Base-by-base conservation (phyloP, 106 monocot species). In the Dioscorea alata region DNA sequence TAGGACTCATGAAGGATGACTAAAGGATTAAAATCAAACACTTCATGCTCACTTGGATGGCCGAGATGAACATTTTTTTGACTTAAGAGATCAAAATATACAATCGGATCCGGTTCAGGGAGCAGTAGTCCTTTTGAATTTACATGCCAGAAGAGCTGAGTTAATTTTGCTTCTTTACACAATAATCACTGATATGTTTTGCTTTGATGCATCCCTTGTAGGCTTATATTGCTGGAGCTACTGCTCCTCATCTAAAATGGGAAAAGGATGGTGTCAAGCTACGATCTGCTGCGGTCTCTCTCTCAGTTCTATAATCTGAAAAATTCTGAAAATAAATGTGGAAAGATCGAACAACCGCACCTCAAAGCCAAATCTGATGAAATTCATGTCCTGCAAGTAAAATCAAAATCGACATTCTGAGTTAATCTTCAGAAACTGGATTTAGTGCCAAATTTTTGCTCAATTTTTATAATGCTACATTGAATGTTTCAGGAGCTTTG, bases 251-350 rank as follows among this genome's bases (percentile, higher is more conserved):
- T 16, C 48, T 63, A 35, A 99, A 87, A 67, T 99, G 97, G 97
- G 86, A 87, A 61, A 83, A 87, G 49, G 97, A 92, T 58, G 97
- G 97, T 25, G 69, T 87, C 19, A 87, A 87, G 74, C 74, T 99
- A 50, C 75, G 97, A 10, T 99, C 97, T 25, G 89, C 97, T 64
- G 92, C 97, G 13, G 83, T 99, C 70, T 99, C 97, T 59, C 66
- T 99, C 3, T 82, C 92, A 13, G 64, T 99, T 79, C 21, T 61
- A 42, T 79, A 77, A 62, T 56, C 2, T 54, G 54, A 54, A 54
- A 17, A 54, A 54, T 54, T 54, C 13, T 19, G 54, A 1, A 8
- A 54, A 54, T 0, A 0, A 14, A 18, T 54, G 54, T 2, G 15
- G 54, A 54, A 19, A 54, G 13, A 54, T 8, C 5, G 54, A 12